phyloP scores from a whole-genome alignment of 768 basidiomycete species.

The Termitomyces sp. region DNA sequence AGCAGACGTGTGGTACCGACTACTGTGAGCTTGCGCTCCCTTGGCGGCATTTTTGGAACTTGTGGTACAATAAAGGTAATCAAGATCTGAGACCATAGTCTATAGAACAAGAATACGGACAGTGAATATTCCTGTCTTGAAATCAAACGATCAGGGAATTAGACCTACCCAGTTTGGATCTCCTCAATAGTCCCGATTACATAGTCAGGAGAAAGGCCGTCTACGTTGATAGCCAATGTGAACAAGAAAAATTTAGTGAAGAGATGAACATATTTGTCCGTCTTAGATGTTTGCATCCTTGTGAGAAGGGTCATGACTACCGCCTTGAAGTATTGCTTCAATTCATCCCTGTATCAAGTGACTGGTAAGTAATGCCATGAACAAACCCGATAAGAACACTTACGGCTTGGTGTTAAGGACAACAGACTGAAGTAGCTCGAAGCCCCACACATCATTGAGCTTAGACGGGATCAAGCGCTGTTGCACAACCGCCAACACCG shows the following conservation, averaged over 20 bases:
- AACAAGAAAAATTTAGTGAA: conserved; percentile 78
- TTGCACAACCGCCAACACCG: conserved; percentile 83
- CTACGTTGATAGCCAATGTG: conserved; percentile 66
- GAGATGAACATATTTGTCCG: conserved; percentile 79
- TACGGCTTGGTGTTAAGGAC: conserved; percentile 71
- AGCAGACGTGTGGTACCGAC: conserved; percentile 79
- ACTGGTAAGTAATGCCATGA: background rate
- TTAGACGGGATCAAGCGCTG: conserved; percentile 87
- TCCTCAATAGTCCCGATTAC: conserved; percentile 73
- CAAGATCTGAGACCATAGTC: conserved; percentile 77
- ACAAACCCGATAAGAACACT: conserved; percentile 23
- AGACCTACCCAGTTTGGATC: conserved; percentile 75
- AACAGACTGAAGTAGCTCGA: conserved; percentile 80
- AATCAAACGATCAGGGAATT: background rate
- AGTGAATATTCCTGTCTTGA: background rate
- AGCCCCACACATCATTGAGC: conserved; percentile 85
- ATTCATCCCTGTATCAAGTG: conserved; percentile 37
- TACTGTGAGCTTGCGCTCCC: conserved; percentile 79
- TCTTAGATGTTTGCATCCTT: conserved; percentile 83
- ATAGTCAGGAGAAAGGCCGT: conserved; percentile 73
- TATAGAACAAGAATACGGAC: conserved; percentile 9
- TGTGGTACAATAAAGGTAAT: conserved; percentile 76
- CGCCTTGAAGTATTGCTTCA: conserved; percentile 71
- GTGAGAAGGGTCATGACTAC: conserved; percentile 75
- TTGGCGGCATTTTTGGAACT: conserved; percentile 70